Base-by-base conservation (phyloP, 2,329 filamentous ascomycete genomes). In the Exophiala calicioides region DNA sequence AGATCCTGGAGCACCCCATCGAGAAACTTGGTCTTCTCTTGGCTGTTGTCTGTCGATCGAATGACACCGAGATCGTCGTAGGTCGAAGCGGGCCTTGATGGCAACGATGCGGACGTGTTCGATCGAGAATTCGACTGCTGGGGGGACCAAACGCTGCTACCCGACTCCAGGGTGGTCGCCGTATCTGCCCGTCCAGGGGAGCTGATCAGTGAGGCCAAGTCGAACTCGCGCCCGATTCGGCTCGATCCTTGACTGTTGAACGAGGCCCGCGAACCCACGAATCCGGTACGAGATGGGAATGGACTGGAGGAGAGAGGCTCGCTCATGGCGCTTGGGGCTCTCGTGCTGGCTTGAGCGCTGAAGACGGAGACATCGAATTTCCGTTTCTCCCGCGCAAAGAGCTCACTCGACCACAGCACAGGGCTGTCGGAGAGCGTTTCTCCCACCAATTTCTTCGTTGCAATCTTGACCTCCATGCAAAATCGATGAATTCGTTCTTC, bases 401-500 rank as follows among this genome's bases (percentile, higher is more conserved):
- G 75, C 47, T 94, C 86, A 61, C 90, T 96, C 0, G 90, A 90
- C 90, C 90, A 96, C 2, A 97, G 72, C 0, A 95, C 88, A 0
- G 91, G 90, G 0, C 87, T 88, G 27, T 95, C 88, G 51, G 86
- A 76, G 52, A 95, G 83, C 34, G 82, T 89, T 50, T 94, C 88
- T 20, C 88, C 89, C 21, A 95, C 85, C 5, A 97, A 75, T 63
- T 89, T 90, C 57, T 82, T 85, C 55, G 95, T 85, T 61, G 89
- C 95, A 52, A 82, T 86, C 59, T 91, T 86, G 20, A 97, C 80
- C 64, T 97, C 93, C 56, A 90, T 86, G 62, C 86, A 93, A 66
- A 98, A 93, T 8, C 90, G 83, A 64, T 97, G 93, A 26, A 98
- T 91, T 39, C 93, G 77, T 68, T 98, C 93, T 65, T 98, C 93